phyloP scores from a whole-genome alignment of 306 rosid species.

The Citrullus colocynthis region DNA sequence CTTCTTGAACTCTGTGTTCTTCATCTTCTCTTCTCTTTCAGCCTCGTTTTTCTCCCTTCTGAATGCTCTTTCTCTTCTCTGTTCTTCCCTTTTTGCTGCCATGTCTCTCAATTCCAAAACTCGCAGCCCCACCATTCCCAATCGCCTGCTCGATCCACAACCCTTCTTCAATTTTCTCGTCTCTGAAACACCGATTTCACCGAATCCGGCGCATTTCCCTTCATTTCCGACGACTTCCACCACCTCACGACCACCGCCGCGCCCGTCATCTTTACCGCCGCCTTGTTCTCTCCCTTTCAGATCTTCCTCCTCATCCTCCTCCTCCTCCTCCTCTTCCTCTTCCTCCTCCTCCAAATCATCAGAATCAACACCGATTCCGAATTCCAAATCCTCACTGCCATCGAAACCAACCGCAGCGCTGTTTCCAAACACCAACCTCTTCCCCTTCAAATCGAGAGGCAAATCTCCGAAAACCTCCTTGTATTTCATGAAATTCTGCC shows the following conservation, averaged over 20 bases:
- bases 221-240: constrained; percentile 17
- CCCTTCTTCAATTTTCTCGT: constrained; percentile 27
- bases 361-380: constrained; percentile 27
- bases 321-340: constrained; percentile 25
- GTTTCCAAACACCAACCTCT: constrained; percentile 13
- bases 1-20: constrained; percentile 30
- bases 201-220: constrained; percentile 14
- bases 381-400: constrained; percentile 46
- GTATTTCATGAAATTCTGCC: constrained; percentile 80
- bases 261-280: neutral
- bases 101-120: constrained; percentile 47
- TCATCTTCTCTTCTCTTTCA: constrained; percentile 33
- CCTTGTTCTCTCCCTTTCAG: constrained; percentile 15
- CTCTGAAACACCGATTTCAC: constrained; percentile 11
- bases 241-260: neutral
- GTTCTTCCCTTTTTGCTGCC: constrained; percentile 61
- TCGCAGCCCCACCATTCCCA: constrained; percentile 29
- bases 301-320: constrained; percentile 16
- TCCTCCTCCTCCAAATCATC: constrained; percentile 30
- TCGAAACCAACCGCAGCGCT: constrained; percentile 12
- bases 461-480: constrained; percentile 83
- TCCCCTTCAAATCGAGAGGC: constrained; percentile 37
- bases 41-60: constrained; percentile 36
- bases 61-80: constrained; percentile 57
- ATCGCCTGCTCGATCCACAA: constrained; percentile 18